These are phyloP conservation scores for Aspergillus japonicus DNA, from an alignment of 2,329 filamentous ascomycete species.

Conservation along the genomic window DNA sequence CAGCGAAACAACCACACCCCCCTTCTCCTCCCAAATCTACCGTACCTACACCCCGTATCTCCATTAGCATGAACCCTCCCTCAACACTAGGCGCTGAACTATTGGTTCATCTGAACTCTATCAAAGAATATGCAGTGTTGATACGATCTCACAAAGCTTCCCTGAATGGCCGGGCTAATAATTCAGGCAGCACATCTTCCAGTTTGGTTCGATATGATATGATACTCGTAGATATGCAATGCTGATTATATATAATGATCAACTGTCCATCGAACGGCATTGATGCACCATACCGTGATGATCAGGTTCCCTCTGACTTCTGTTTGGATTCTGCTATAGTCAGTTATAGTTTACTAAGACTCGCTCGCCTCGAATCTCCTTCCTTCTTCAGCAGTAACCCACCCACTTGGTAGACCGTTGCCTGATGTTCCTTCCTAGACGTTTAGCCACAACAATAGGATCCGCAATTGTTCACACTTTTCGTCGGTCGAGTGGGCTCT, in stretches of 20 bases:
- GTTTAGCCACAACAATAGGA: constrained; percentile 4
- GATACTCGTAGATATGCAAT: not conserved
- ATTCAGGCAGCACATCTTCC: not conserved
- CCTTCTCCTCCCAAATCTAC: too few relatives aligned
- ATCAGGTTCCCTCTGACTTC: not conserved
- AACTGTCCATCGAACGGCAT: not conserved
- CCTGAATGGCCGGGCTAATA: not conserved
- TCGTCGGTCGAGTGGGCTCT: not conserved
- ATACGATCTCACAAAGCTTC: not conserved
- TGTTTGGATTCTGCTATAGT: not conserved
- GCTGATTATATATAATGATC: not conserved
- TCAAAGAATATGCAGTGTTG: not conserved
- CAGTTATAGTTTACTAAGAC: too few relatives aligned
- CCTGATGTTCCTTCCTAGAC: constrained; percentile 11
- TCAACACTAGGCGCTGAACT: constrained; percentile 5
- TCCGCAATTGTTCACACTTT: constrained; percentile 13
- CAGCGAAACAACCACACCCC: too few relatives aligned
- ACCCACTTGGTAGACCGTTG: constrained; percentile 14
- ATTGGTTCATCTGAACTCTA: constrained; percentile 8
- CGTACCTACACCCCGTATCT: not conserved
- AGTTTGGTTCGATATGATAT: not conserved
- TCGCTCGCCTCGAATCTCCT: constrained; percentile 2
- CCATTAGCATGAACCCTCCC: not conserved
- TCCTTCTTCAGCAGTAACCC: constrained; percentile 9
- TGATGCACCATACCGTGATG: not conserved